Base-by-base conservation (phyloP, 176 grass and related monocot genomes). In the Microstegium vimineum region DNA sequence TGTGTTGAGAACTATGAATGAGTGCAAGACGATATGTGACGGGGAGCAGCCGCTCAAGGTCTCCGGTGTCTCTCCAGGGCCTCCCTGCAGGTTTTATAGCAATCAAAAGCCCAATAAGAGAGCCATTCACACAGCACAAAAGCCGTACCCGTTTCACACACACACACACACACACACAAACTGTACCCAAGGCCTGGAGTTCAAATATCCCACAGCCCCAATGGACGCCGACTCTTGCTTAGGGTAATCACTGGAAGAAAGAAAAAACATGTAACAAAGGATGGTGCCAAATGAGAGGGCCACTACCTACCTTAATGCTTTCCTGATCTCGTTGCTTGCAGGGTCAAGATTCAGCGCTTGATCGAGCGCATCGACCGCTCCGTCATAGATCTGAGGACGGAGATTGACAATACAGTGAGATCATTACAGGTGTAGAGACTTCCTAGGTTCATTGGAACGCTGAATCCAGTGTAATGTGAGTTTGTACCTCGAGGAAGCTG, bases 81-180 rank as follows among this genome's bases (percentile, higher is more conserved):
- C 37, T 70, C 67, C 7, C 67, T 70, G 67, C 67, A 70, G 36
- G 37, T 70, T 66, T 66, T 12, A 42, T 12, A 42, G 2, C 4
- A 41, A 41, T 12, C 35, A 42, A 70, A 41, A 38, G 22, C 11
- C 36, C 15, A 11, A 20, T 57, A 15, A 51, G 54, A 79, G 41
- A 43, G 33, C 9, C 64, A 45, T 87, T 76, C 36, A 52, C 66
- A 34, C 20, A 25, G 66, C 89, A 4, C 85, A 17, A 66, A 66
- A 34, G 17, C 17, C 18, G 49, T 52, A 52, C n/a, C n/a, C n/a
- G n/a, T n/a, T n/a, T n/a, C n/a, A n/a, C n/a, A n/a, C n/a, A n/a
- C n/a, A n/a, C n/a, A n/a, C n/a, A n/a, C n/a, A n/a, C n/a, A n/a
- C n/a, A n/a, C n/a, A n/a, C n/a, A n/a, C n/a, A n/a, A n/a, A n/a